Evolutionary conservation across 1,139 yeast genomes (phyloP).

Genomic region (Candida gigantensis): DNA sequence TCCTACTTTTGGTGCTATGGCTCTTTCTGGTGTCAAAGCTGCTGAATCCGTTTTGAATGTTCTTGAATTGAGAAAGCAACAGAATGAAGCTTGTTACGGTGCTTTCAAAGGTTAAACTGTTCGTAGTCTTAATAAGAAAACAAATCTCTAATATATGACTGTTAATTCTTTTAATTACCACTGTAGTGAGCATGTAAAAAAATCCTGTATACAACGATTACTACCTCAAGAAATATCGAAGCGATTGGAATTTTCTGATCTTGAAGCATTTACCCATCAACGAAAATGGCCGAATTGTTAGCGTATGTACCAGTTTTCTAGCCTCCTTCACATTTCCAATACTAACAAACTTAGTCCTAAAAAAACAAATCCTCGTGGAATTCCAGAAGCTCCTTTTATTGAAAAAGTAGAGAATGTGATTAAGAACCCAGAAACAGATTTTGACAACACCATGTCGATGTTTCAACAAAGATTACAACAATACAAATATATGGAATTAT

Average conservation of each 20-base stretch:
- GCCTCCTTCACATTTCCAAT: neutral
- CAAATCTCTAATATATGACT: no score
- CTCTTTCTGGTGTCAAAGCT: conserved; percentile 73
- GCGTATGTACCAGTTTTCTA: conserved; percentile 18
- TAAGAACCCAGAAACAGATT: conserved; percentile 64
- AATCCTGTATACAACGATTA: no score
- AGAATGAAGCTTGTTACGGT: conserved; percentile 24
- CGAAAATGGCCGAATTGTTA: conserved; percentile 27
- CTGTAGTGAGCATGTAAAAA: no score
- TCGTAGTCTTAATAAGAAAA: no score
- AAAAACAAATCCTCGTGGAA: conserved; percentile 82
- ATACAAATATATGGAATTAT: conserved; percentile 85
- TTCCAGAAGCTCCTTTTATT: conserved; percentile 94
- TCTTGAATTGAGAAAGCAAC: conserved; percentile 49
- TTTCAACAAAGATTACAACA: conserved; percentile 81
- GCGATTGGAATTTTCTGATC: neutral
- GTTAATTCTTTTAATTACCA: no score
- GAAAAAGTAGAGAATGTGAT: conserved; percentile 79
- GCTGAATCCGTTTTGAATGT: conserved; percentile 62
- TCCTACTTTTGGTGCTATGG: conserved; percentile 85
- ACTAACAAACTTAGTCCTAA: conserved; percentile 39
- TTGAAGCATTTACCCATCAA: conserved; percentile 24
- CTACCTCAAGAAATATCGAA: neutral
- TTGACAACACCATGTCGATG: conserved; percentile 63
- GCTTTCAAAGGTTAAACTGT: neutral